phyloP scores from a whole-genome alignment of 768 basidiomycete genomes.

The Suillus decipiens region DNA sequence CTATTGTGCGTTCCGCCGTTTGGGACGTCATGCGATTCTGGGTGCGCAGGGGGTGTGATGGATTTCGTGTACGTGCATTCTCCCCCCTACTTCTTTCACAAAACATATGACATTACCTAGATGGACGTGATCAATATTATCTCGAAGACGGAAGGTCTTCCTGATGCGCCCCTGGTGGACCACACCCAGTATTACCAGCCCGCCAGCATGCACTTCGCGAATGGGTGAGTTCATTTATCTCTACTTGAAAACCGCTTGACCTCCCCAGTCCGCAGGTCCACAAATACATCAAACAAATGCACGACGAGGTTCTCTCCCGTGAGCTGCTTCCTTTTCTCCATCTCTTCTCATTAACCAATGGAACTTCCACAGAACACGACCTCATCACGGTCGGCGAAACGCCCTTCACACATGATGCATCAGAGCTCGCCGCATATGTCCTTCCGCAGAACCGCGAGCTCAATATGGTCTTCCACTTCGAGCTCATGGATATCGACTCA shows the following conservation, averaged over 20 bases:
- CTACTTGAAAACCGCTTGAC: constrained; percentile 6
- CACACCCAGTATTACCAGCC: constrained; percentile 54
- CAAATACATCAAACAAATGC: constrained; percentile 70
- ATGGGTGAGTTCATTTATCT: constrained; percentile 47
- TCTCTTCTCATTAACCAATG: constrained; percentile 6
- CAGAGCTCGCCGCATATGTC: constrained; percentile 55
- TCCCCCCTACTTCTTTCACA: not conserved
- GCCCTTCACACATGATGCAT: constrained; percentile 55
- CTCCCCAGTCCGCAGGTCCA: constrained; percentile 58
- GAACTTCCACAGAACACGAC: constrained; percentile 45
- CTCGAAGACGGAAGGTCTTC: constrained; percentile 62
- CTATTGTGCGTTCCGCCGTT: constrained; percentile 55
- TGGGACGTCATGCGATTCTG: constrained; percentile 72
- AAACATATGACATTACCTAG: constrained; percentile 30
- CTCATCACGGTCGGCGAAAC: constrained; percentile 70
- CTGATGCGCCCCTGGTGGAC: constrained; percentile 63
- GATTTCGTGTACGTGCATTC: constrained; percentile 58
- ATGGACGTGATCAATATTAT: constrained; percentile 75
- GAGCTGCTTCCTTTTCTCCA: constrained; percentile 12
- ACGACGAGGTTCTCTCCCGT: constrained; percentile 60
- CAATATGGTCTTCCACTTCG: constrained; percentile 68
- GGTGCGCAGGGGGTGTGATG: constrained; percentile 74
- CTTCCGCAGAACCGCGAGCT: constrained; percentile 60
- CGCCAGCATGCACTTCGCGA: constrained; percentile 53
- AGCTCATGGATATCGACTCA: constrained; percentile 60